phyloP scores from a whole-genome alignment of 371 early-diverging fungal species.

The Zancudomyces culisetae region DNA sequence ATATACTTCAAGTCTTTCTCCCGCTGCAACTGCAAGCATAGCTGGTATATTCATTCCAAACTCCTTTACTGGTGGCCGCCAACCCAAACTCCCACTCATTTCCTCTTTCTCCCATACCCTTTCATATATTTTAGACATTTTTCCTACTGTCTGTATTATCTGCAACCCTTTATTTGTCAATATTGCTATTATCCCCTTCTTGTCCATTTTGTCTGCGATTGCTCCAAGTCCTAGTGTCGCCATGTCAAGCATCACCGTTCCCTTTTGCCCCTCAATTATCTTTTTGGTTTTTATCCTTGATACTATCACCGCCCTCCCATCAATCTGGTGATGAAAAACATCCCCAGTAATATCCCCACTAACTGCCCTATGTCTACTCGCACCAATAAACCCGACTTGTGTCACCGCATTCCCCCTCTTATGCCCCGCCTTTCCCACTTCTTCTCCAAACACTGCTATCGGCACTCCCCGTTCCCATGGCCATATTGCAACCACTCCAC shows the following conservation, averaged over 20 bases:
- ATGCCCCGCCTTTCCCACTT: conserved; percentile 12
- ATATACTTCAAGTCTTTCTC: background rate
- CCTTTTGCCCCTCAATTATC: background rate
- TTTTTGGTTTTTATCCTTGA: conserved; percentile 14
- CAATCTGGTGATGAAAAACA: conserved; percentile 23
- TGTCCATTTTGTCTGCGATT: conserved; percentile 7
- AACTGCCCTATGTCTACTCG: conserved; percentile 18
- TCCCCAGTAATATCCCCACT: background rate
- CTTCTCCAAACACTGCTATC: conserved; percentile 10
- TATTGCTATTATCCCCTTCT: conserved; percentile 18
- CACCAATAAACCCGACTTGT: conserved; percentile 15
- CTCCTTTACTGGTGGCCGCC: background rate
- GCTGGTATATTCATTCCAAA: background rate
- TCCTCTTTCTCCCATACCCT: background rate
- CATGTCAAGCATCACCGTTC: conserved; percentile 10
- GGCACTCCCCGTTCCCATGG: conserved; percentile 16
- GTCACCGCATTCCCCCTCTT: conserved; percentile 13
- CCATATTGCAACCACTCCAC: conserved; percentile 19
- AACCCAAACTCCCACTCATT: background rate
- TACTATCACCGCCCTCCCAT: conserved; percentile 12
- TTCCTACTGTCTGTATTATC: conserved; percentile 8
- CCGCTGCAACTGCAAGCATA: background rate
- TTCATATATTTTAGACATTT: conserved; percentile 8
- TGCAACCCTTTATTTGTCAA: conserved; percentile 10
- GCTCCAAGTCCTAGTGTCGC: conserved; percentile 9